phyloP scores from a whole-genome alignment of 1,284 basidiomycete species.

The Cutaneotrichosporon sp. region DNA sequence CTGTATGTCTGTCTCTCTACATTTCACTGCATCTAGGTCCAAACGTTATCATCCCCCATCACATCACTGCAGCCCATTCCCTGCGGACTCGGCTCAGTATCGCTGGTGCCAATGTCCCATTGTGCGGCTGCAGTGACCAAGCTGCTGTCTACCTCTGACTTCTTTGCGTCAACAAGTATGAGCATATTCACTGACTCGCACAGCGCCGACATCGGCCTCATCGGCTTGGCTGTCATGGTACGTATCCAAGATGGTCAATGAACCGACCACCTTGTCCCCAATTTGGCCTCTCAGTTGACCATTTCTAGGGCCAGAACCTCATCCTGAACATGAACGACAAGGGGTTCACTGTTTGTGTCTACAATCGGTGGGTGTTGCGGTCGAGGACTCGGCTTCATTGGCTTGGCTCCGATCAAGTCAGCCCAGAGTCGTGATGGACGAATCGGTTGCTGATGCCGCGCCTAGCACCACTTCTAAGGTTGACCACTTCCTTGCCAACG shows the following conservation, averaged over 20 bases:
- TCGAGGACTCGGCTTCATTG: too few relatives aligned
- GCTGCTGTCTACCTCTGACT: too few relatives aligned
- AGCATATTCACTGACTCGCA: slow-evolving; percentile 8
- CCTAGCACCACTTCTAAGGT: slow-evolving; percentile 90
- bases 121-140: too few relatives aligned
- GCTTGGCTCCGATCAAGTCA: too few relatives aligned
- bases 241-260: slow-evolving; percentile 5
- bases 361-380: slow-evolving; percentile 90
- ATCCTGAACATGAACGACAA: slow-evolving; percentile 99
- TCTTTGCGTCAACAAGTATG: neutral
- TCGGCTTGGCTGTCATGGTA: slow-evolving; percentile 90
- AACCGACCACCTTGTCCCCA: neutral
- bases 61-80: neutral
- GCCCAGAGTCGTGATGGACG: too few relatives aligned
- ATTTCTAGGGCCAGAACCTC: slow-evolving; percentile 78
- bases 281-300: neutral
- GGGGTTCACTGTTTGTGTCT: slow-evolving; percentile 93
- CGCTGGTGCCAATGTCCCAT: too few relatives aligned
- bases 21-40: too few relatives aligned
- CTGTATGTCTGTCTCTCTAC: slow-evolving; percentile 21
- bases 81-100: neutral
- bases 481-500: slow-evolving; percentile 88
- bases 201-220: slow-evolving; percentile 47
- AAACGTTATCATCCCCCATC: too few relatives aligned
- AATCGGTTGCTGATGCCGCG: slow-evolving; percentile 1